Percentiles rank a stretch among this genome's conserved stretches.
These are phyloP conservation scores for Nicotiana knightiana DNA, from an alignment of 257 asterid genomes.

Conservation along the genomic window DNA sequence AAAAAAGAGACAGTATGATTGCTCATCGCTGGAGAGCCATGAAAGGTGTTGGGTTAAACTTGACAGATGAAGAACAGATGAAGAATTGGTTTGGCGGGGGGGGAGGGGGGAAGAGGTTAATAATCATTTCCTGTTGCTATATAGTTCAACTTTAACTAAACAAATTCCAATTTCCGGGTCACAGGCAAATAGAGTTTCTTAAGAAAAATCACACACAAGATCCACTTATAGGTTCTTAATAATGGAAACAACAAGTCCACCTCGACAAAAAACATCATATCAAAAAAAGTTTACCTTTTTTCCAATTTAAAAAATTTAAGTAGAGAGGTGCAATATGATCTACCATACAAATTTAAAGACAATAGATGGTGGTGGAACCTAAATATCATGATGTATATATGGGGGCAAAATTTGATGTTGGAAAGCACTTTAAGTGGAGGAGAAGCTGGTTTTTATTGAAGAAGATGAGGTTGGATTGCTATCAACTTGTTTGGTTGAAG, in stretches of 20 bases:
- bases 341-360: conserved; percentile 16
- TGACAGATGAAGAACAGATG: too few relatives aligned
- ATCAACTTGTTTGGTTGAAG: conserved; percentile 17
- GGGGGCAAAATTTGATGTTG: not conserved
- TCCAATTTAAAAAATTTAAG: not conserved
- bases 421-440: conserved; percentile 18
- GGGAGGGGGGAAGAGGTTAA: too few relatives aligned
- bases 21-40: too few relatives aligned
- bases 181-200: too few relatives aligned
- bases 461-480: conserved; percentile 17
- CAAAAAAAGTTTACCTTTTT: conserved; percentile 4
- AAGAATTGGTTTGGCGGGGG: too few relatives aligned
- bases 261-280: not conserved
- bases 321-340: not conserved
- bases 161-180: too few relatives aligned
- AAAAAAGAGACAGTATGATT: too few relatives aligned
- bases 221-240: too few relatives aligned
- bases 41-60: too few relatives aligned
- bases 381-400: conserved; percentile 1
- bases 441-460: conserved; percentile 3
- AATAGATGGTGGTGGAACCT: conserved; percentile 21
- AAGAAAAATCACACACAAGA: too few relatives aligned
- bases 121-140: too few relatives aligned
- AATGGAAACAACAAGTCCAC: not conserved
- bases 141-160: too few relatives aligned